Evolutionary conservation across 345 rosid genomes (phyloP).

Genomic region (Salix udensis): DNA sequence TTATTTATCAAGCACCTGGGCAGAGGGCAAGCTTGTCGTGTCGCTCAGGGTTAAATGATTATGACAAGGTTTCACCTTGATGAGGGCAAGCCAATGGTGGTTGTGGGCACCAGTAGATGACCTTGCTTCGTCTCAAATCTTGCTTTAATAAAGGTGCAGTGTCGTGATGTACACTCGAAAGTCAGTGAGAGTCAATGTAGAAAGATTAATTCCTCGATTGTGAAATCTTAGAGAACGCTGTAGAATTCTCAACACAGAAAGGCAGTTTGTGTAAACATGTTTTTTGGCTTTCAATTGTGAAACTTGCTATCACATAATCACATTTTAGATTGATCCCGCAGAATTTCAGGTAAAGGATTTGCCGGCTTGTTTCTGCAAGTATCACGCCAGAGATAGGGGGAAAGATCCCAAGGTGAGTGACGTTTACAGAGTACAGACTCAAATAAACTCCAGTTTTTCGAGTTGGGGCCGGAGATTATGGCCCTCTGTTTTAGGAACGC

Average conservation of each 20-base stretch:
- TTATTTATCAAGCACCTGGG: background rate
- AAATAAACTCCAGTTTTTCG: background rate
- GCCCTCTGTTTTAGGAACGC: background rate
- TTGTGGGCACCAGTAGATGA: background rate
- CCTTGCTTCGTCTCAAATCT: background rate
- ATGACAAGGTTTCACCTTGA: background rate
- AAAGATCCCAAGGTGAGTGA: background rate
- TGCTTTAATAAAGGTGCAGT: background rate
- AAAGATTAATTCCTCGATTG: background rate
- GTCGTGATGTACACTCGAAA: background rate
- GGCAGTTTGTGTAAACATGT: background rate
- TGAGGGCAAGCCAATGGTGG: background rate
- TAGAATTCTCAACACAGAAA: too few relatives aligned
- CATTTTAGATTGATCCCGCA: background rate
- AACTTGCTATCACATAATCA: background rate
- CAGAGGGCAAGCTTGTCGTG: background rate
- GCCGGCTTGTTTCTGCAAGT: background rate
- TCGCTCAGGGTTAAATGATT: background rate
- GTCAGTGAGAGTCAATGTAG: background rate
- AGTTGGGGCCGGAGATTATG: background rate
- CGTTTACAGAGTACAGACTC: background rate
- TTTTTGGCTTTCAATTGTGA: background rate
- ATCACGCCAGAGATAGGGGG: background rate
- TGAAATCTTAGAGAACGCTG: background rate
- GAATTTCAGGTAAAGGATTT: background rate